These are phyloP conservation scores for Cordyceps farinosa DNA, from an alignment of 2,329 filamentous ascomycete genomes.

Conservation along the genomic window DNA sequence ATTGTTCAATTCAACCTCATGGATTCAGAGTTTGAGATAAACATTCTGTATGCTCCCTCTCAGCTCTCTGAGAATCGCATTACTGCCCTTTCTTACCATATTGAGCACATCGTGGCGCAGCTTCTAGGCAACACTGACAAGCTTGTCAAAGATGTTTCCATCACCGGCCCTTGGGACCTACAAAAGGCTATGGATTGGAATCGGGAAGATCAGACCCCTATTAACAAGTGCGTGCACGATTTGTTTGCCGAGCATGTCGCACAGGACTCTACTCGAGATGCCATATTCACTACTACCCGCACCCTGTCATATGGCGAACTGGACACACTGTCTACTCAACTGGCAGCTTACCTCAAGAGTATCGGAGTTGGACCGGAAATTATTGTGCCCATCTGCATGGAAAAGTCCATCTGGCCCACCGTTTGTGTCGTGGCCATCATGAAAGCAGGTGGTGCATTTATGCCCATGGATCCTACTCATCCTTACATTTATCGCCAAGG, in stretches of 20 bases:
- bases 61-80: not conserved
- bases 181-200: not conserved
- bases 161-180: not conserved
- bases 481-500: conserved; percentile 2
- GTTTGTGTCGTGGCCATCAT: conserved; percentile 23
- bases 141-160: not conserved
- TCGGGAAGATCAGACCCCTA: not conserved
- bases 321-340: not conserved
- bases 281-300: not conserved
- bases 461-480: conserved; percentile 20
- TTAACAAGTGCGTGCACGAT: conserved; percentile 3
- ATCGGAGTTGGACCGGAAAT: conserved; percentile 24
- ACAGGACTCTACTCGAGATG: not conserved
- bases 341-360: conserved; percentile 3
- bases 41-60: not conserved
- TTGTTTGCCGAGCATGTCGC: conserved; percentile 1
- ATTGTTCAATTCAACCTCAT: not conserved
- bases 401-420: conserved; percentile 30
- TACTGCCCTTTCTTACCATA: not conserved
- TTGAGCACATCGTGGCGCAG: not conserved
- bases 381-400: conserved; percentile 30
- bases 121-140: not conserved
- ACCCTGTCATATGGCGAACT: conserved; percentile 17
- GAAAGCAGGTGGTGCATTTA: conserved; percentile 22
- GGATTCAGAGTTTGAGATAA: not conserved